Percentiles rank a stretch among this genome's conserved stretches.
These are phyloP conservation scores for Stereocaulon alpinum DNA, from an alignment of 495 filamentous ascomycete species.

Conservation along the genomic window DNA sequence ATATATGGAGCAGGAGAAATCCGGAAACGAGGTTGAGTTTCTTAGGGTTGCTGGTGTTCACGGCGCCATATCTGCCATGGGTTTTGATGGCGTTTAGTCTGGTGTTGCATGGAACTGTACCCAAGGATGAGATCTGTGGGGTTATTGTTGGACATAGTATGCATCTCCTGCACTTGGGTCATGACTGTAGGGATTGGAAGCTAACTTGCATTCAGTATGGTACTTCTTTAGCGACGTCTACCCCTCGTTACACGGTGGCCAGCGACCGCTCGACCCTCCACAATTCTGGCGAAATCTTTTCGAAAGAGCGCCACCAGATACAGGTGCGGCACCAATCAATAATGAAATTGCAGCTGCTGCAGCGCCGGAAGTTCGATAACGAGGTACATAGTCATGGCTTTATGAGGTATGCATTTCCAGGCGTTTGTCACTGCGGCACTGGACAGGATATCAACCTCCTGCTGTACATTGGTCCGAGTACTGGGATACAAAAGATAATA, in stretches of 20 bases:
- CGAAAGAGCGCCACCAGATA: slow-evolving; percentile 36
- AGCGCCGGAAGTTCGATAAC: slow-evolving; percentile 20
- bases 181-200: neutral
- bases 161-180: slow-evolving; percentile 14
- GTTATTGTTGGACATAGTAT: slow-evolving; percentile 76
- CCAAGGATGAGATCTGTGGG: slow-evolving; percentile 93
- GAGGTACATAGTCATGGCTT: neutral
- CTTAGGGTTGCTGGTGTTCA: slow-evolving; percentile 80
- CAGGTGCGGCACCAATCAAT: slow-evolving; percentile 22
- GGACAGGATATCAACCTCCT: neutral
- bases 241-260: slow-evolving; percentile 75
- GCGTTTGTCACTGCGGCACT: neutral
- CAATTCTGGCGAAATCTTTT: slow-evolving; percentile 85
- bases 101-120: slow-evolving; percentile 71
- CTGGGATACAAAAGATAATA: neutral
- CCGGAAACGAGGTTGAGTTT: slow-evolving; percentile 87
- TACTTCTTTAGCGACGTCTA: slow-evolving; percentile 98
- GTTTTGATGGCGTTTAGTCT: slow-evolving; percentile 87
- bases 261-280: slow-evolving; percentile 81
- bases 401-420: slow-evolving; percentile 4
- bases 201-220: slow-evolving; percentile 49
- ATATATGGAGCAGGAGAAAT: slow-evolving; percentile 95
- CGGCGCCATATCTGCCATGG: slow-evolving; percentile 92
- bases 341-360: slow-evolving; percentile 24
- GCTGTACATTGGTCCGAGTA: neutral